phyloP scores from a whole-genome alignment of 768 basidiomycete species.

The Agaricus blazei region DNA sequence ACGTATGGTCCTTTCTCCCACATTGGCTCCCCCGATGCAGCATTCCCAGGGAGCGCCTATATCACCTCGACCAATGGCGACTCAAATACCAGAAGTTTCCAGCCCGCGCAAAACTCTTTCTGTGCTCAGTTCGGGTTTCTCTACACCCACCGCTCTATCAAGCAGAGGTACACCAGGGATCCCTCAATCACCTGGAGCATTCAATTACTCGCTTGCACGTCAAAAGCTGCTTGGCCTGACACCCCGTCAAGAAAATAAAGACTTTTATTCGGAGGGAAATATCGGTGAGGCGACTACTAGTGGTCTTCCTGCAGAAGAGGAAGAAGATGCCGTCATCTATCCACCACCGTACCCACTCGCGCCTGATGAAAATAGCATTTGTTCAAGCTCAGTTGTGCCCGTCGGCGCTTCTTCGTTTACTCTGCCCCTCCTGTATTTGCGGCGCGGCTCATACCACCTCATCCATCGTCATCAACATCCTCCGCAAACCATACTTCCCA shows the following conservation, averaged over 20 bases:
- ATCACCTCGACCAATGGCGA: background rate
- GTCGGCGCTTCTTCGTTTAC: constrained; percentile 5
- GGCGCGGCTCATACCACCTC: background rate
- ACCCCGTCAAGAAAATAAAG: constrained; percentile 25
- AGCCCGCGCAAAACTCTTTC: constrained; percentile 14
- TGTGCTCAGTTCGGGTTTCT: constrained; percentile 44
- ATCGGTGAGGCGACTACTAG: constrained; percentile 11
- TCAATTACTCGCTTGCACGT: constrained; percentile 47
- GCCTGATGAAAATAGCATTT: background rate
- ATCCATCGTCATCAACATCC: background rate
- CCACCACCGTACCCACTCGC: constrained; percentile 3
- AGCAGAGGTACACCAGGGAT: constrained; percentile 19
- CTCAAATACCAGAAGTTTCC: constrained; percentile 26
- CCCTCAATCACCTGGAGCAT: constrained; percentile 21
- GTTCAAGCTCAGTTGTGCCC: constrained; percentile 27
- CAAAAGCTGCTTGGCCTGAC: constrained; percentile 45
- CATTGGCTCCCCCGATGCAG: background rate
- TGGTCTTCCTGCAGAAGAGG: background rate
- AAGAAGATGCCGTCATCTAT: background rate
- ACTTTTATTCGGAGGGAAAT: background rate
- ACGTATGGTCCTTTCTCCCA: constrained; percentile 5
- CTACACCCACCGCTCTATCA: constrained; percentile 39
- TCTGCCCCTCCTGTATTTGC: background rate
- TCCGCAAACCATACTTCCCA: background rate
- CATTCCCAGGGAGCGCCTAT: background rate